Percentiles rank a stretch among this genome's conserved stretches.
Evolutionary conservation across 192 early-diverging fungal species (phyloP).

Genomic region (Entomortierella chlamydospora): DNA sequence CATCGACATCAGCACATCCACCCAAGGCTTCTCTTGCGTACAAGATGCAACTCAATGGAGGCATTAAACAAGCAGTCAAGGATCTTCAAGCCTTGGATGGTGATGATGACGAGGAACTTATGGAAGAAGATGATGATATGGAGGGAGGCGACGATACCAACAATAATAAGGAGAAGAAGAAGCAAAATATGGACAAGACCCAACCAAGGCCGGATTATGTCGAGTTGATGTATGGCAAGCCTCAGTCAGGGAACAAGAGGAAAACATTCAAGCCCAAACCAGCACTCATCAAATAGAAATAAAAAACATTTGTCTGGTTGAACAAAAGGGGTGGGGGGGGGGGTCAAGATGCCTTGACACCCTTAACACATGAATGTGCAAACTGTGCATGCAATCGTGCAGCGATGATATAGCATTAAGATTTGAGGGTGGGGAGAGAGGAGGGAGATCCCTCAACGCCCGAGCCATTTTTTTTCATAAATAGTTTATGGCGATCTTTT

Average conservation of each 20-base stretch:
- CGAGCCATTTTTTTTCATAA: no score
- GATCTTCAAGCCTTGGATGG: constrained; percentile 24
- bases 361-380: no score
- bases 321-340: no score
- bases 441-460: no score
- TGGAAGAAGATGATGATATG: constrained; percentile 43
- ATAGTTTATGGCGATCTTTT: no score
- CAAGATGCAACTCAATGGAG: constrained; percentile 52
- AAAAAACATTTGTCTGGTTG: no score
- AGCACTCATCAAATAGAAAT: constrained; percentile 43
- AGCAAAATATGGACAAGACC: constrained; percentile 38
- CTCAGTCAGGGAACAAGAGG: constrained; percentile 33
- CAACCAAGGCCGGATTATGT: constrained; percentile 47
- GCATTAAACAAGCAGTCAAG: constrained; percentile 46
- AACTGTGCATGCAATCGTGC: no score
- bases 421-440: no score
- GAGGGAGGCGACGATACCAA: neutral
- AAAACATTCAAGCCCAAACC: constrained; percentile 52
- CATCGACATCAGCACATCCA: constrained; percentile 24
- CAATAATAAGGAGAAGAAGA: constrained; percentile 16
- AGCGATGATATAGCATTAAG: no score
- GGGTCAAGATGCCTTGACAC: no score
- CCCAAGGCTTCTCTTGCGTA: constrained; percentile 48
- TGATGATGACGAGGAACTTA: constrained; percentile 19
- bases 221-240: constrained; percentile 53